Conservation (phyloP, 2,329 filamentous ascomycete species). For the Calonectria pseudoturangicola region DNA sequence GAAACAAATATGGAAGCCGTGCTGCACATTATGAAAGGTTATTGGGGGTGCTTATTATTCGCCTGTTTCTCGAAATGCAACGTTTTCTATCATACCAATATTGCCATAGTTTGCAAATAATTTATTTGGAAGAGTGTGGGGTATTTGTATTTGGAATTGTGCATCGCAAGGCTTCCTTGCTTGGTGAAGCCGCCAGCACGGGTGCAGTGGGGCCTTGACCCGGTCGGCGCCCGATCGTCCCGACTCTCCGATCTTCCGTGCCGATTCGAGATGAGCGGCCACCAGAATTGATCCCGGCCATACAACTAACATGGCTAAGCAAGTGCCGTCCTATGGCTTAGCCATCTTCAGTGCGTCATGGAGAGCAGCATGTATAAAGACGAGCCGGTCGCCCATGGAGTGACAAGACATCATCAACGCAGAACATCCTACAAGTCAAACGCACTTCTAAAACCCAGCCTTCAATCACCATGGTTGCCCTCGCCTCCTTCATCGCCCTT, state of each 20-base stretch:
- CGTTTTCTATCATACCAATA: background rate
- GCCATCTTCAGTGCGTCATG: background rate
- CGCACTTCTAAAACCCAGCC: background rate
- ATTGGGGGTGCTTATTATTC: too few species aligned
- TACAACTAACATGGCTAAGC: background rate
- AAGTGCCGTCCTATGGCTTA: background rate
- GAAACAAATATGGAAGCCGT: background rate
- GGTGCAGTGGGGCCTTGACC: background rate
- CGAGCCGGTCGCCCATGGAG: background rate
- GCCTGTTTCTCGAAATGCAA: background rate
- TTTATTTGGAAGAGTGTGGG: background rate
- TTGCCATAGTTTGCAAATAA: background rate
- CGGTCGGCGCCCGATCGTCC: background rate
- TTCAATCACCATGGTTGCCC: background rate
- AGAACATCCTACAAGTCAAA: background rate
- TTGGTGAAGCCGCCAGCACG: background rate
- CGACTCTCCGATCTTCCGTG: background rate
- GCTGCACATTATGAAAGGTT: too few species aligned
- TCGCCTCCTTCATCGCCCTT: background rate
- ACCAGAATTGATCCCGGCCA: background rate
- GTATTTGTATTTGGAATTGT: slow-evolving; percentile 1
- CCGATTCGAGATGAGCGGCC: background rate
- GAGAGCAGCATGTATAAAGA: slow-evolving; percentile 2
- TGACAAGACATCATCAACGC: background rate
- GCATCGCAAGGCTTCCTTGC: background rate